phyloP scores from a whole-genome alignment of 2,329 filamentous ascomycete genomes.

The Biscogniauxia marginata region DNA sequence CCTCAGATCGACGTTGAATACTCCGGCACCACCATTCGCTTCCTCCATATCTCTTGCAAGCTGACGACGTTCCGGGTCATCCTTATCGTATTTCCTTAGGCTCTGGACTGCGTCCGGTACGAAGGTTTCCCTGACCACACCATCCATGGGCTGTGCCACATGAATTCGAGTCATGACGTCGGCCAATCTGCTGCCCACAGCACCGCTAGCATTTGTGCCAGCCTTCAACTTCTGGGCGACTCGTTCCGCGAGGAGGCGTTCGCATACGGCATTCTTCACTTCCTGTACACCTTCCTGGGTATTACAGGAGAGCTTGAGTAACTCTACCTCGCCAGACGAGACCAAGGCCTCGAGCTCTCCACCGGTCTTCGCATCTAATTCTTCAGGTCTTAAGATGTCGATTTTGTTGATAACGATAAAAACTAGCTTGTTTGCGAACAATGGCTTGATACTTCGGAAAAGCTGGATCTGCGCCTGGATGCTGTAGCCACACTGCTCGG shows the following conservation, averaged over 20 bases:
- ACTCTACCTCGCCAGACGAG: slow-evolving; percentile 85
- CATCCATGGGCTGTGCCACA: slow-evolving; percentile 89
- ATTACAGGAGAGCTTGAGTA: slow-evolving; percentile 91
- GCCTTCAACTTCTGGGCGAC: slow-evolving; percentile 97
- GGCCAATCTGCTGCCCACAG: slow-evolving; percentile 76
- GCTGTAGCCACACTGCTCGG: slow-evolving; percentile 66
- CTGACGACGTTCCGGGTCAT: slow-evolving; percentile 77
- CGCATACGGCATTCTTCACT: slow-evolving; percentile 93
- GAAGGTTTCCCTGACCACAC: slow-evolving; percentile 74
- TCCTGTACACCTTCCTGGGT: slow-evolving; percentile 92
- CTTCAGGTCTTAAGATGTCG: slow-evolving; percentile 83
- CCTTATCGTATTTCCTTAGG: slow-evolving; percentile 85
- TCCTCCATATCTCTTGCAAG: slow-evolving; percentile 86
- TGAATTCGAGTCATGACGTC: slow-evolving; percentile 94
- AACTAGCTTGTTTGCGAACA: slow-evolving; percentile 96
- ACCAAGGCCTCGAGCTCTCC: slow-evolving; percentile 75
- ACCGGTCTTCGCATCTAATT: slow-evolving; percentile 77
- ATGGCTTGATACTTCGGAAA: slow-evolving; percentile 93
- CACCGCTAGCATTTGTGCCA: slow-evolving; percentile 73
- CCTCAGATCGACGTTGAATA: slow-evolving; percentile 91
- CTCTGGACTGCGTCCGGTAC: slow-evolving; percentile 83
- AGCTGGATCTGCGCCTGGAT: slow-evolving; percentile 90
- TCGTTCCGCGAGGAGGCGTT: slow-evolving; percentile 86
- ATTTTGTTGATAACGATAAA: slow-evolving; percentile 99
- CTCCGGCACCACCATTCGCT: slow-evolving; percentile 90